Evolutionary conservation across 2,329 filamentous ascomycete species (phyloP).

Genomic region (Exophiala dermatitidis): DNA sequence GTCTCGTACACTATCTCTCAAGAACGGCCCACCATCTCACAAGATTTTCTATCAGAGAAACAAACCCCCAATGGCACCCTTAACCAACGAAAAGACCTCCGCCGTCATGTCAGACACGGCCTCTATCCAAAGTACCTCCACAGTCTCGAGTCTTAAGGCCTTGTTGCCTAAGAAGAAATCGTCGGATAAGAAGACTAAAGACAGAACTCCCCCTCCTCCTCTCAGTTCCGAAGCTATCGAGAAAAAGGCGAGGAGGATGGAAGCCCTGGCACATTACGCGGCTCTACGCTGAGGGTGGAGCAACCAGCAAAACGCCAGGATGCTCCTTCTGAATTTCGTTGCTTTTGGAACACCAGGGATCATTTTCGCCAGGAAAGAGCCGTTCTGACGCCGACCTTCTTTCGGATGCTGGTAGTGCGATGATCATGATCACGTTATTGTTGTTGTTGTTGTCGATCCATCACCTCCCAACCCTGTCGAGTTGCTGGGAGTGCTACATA

Average conservation of each 20-base stretch:
- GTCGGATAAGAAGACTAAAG: constrained; percentile 11
- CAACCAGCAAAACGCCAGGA: too few relatives aligned
- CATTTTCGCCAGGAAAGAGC: too few relatives aligned
- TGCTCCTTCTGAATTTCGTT: too few relatives aligned
- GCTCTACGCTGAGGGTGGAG: too few relatives aligned
- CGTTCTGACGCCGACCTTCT: too few relatives aligned
- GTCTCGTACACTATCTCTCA: too few relatives aligned
- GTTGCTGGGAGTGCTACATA: too few relatives aligned
- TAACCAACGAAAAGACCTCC: constrained; percentile 11
- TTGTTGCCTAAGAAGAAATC: constrained; percentile 16
- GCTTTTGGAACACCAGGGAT: too few relatives aligned
- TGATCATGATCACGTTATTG: not conserved
- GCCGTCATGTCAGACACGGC: constrained; percentile 15
- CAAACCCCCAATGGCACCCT: constrained; percentile 1
- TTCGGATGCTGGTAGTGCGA: not conserved
- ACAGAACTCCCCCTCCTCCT: not conserved
- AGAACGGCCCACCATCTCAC: not conserved
- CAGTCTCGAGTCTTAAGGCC: constrained; percentile 24
- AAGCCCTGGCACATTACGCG: constrained; percentile 4
- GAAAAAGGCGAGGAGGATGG: constrained; percentile 11
- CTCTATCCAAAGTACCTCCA: constrained; percentile 24
- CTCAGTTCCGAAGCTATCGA: constrained; percentile 6
- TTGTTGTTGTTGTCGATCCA: not conserved
- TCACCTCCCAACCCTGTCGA: too few relatives aligned
- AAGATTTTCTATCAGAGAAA: not conserved